Percentiles rank a stretch among this genome's conserved stretches.
phyloP scores from a whole-genome alignment of 495 filamentous ascomycete genomes.

The Rhypophila decipiens region DNA sequence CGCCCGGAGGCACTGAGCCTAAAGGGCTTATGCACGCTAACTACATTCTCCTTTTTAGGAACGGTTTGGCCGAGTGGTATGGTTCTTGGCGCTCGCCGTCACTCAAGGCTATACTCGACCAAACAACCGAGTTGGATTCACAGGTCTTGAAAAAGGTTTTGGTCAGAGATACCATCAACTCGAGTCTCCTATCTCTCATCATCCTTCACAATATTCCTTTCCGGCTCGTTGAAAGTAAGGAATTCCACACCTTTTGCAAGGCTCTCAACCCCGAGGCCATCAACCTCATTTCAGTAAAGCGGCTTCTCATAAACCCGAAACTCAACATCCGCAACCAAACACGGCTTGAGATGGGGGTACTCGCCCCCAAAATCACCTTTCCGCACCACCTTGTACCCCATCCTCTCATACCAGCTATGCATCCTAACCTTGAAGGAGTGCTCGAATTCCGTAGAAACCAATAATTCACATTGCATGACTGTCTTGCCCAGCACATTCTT shows the following conservation, averaged over 20 bases:
- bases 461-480: slow-evolving; percentile 8
- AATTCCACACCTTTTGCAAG: not conserved
- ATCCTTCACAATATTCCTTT: not conserved
- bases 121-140: slow-evolving; percentile 1
- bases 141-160: not conserved
- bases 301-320: slow-evolving; percentile 10
- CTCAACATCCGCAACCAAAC: slow-evolving; percentile 6
- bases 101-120: not conserved
- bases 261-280: not conserved
- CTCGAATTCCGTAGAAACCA: slow-evolving; percentile 2
- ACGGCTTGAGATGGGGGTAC: not conserved
- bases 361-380: slow-evolving; percentile 4
- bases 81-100: too few species aligned
- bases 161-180: not conserved
- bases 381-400: slow-evolving; percentile 9
- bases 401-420: slow-evolving; percentile 9
- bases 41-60: too few species aligned
- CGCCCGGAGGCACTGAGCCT: too few species aligned
- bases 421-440: slow-evolving; percentile 5
- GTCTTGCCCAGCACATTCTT: not conserved
- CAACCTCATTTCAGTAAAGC: not conserved
- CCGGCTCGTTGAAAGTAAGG: not conserved
- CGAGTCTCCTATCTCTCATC: not conserved
- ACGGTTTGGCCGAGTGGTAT: too few species aligned
- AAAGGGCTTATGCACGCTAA: too few species aligned